phyloP scores from a whole-genome alignment of 441 rosid species.

The Croton setiger region DNA sequence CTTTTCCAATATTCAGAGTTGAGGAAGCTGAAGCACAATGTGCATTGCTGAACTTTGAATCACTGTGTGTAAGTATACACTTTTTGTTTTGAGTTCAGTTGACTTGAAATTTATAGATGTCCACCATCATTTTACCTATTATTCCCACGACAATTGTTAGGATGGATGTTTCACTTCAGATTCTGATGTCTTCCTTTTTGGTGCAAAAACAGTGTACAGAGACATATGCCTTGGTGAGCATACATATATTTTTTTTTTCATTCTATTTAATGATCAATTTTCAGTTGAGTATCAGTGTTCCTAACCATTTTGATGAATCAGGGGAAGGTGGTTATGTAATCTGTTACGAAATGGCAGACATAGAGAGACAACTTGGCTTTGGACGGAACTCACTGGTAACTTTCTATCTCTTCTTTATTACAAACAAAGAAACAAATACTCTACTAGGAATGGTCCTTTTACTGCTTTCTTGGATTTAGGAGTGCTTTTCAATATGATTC shows the following conservation, averaged over 20 bases:
- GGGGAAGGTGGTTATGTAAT: constrained; percentile 85
- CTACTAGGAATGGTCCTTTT: constrained; percentile 2
- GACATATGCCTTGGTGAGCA: constrained; percentile 79
- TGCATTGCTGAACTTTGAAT: constrained; percentile 71
- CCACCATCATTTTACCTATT: neutral
- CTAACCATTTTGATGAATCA: constrained; percentile 35
- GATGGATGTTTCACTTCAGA: constrained; percentile 95
- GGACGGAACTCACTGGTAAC: constrained; percentile 90
- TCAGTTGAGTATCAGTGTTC: constrained; percentile 9
- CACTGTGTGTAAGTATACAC: constrained; percentile 66
- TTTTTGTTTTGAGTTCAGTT: constrained; percentile 5
- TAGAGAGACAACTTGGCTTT: constrained; percentile 74
- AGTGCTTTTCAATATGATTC: neutral
- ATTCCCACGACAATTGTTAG: constrained; percentile 31
- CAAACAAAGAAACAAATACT: constrained; percentile 17
- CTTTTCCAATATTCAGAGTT: constrained; percentile 41
- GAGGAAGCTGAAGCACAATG: constrained; percentile 99
- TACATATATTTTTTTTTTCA: constrained; percentile 8
- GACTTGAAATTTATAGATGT: neutral
- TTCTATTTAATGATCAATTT: constrained; percentile 13
- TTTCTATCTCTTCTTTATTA: constrained; percentile 19
- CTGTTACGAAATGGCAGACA: constrained; percentile 90
- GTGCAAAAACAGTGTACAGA: constrained; percentile 88
- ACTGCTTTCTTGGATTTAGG: neutral
- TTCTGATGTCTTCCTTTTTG: constrained; percentile 91